Base-by-base conservation (phyloP, 805 yeast genomes). In the Schwanniomyces pseudopolymorphus region DNA sequence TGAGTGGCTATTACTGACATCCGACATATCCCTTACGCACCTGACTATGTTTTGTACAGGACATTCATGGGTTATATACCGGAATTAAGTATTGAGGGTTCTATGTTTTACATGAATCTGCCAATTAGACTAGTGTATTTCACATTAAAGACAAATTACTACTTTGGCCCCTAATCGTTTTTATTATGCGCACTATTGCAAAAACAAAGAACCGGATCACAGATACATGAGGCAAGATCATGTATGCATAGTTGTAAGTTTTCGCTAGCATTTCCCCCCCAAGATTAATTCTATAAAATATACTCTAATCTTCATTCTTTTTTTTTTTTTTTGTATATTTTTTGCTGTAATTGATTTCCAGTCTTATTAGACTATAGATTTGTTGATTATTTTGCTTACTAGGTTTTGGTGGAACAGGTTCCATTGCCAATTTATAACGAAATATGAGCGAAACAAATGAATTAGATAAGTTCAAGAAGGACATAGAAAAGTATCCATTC, bases 221-320 rank as follows among this genome's bases (percentile, higher is more conserved):
- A 5, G 14, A 8, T 26, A 26, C 28, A 26, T 26, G 11, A 31
- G 20, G 19, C 13, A 31, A 17, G 11, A 16, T 31, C 33, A 31
- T 31, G 33, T 31, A 31, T 26, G 28, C 10, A 26, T 26, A 26
- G 28, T 22, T 22, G 25, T 26, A 10, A 26, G 5, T 26, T 26
- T 26, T 26, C 35, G 19, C 2, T 14, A 31, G 35, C 20, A 31
- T 7, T 31, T 10, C 20, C 20, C 17, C 2, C 9, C 5, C 5
- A 14, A 7, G 58, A 49, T 61, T 57, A 47, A 49, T 61, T 57
- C 46, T 53, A 69, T 35, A 69, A 50, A 9, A 67, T 57, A 44
- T 22, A 22, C n/a, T n/a, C n/a, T n/a, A n/a, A n/a, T n/a, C n/a
- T n/a, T n/a, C n/a, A n/a, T n/a, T n/a, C n/a, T n/a, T n/a, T n/a